Conservation (phyloP, 1,284 basidiomycete species). For the Tausonia pullulans region DNA sequence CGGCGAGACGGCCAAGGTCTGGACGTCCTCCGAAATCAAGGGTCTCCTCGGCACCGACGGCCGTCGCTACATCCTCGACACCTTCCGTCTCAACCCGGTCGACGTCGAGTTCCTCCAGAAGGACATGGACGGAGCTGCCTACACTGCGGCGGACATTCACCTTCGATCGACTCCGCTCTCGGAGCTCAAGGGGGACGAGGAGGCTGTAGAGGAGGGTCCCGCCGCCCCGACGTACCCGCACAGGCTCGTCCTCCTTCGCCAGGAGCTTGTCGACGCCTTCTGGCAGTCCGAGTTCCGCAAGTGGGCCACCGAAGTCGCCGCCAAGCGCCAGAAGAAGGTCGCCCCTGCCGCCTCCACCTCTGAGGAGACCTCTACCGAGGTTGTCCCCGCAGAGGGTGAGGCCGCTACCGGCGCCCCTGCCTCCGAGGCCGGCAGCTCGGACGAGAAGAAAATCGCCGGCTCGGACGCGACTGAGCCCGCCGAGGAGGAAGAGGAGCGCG, state of each 20-base stretch:
- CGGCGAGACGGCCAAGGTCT: slow-evolving; percentile 37
- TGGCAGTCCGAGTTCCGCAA: slow-evolving; percentile 43
- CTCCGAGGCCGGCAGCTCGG: slow-evolving; percentile 32
- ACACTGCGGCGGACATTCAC: slow-evolving; percentile 44
- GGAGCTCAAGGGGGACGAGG: slow-evolving; percentile 41
- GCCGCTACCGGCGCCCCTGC: slow-evolving; percentile 38
- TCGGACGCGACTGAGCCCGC: slow-evolving; percentile 20
- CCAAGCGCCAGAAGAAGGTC: slow-evolving; percentile 26
- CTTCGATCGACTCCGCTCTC: slow-evolving; percentile 41
- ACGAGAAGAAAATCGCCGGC: slow-evolving; percentile 18
- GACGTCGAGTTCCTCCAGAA: slow-evolving; percentile 46
- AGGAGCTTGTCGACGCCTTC: slow-evolving; percentile 44
- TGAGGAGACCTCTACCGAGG: slow-evolving; percentile 17
- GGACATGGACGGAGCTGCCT: slow-evolving; percentile 31
- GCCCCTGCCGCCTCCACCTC: slow-evolving; percentile 18
- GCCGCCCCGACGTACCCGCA: slow-evolving; percentile 38
- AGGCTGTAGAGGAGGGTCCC: slow-evolving; percentile 21
- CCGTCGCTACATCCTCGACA: slow-evolving; percentile 44
- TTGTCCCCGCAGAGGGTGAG: slow-evolving; percentile 16
- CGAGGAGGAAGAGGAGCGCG: slow-evolving; percentile 27
- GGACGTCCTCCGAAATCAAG: slow-evolving; percentile 45
- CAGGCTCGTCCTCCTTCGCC: slow-evolving; percentile 43
- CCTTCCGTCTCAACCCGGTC: slow-evolving; percentile 42
- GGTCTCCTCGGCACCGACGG: slow-evolving; percentile 46
- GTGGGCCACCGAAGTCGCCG: slow-evolving; percentile 40